Evolutionary conservation across 306 rosid species (phyloP), one percentile per base, ranked within the genome.

Genomic region (Acacia melanoxylon): DNA sequence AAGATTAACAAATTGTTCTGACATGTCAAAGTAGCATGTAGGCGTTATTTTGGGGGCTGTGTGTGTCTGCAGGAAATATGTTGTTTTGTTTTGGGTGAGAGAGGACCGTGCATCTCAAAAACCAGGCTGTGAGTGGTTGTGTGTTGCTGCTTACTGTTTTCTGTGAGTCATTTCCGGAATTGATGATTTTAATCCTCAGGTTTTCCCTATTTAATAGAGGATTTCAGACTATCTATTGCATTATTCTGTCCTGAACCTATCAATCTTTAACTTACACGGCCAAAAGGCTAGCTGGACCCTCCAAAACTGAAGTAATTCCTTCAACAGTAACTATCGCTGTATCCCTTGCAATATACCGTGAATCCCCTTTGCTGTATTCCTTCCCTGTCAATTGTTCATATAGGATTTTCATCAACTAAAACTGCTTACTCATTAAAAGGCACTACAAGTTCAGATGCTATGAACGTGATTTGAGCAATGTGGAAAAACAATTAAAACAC

Each of bases 301-400:
- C 94, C 91, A 93, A 72, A 80, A 88, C 96, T 8, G 91, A 83
- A 12, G 98, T 95, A 48, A 93, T 9, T 71, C 89, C 96, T 90
- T 95, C 99, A 45, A 95, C 85, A 56, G 92, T 71, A 75, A 93
- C 96, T 13, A 90, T 83, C 9, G 84, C 97, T 13, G 94, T 87
- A 78, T 92, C 94, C 82, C 97, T 88, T 31, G 82, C 92, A 14
- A 82, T 98, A 24, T 95, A 95, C 86, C 99, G 91, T 68, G 99
- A 95, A 87, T 95, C 98, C 19, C 98, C 99, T 87, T 93, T 93
- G 92, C 99, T 95, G 81, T 95, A 95, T 67, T 95, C 99, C 87
- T 95, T 95, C 98, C 99, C 98, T 95, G 84, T 72, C 37, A 84
- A 75, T 51, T 52, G 65, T 49, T 58, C 59, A 77, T 25, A 49